These are phyloP conservation scores for Rhynchospora tenuis DNA, from an alignment of 176 grass and related monocot genomes.

Conservation along the genomic window DNA sequence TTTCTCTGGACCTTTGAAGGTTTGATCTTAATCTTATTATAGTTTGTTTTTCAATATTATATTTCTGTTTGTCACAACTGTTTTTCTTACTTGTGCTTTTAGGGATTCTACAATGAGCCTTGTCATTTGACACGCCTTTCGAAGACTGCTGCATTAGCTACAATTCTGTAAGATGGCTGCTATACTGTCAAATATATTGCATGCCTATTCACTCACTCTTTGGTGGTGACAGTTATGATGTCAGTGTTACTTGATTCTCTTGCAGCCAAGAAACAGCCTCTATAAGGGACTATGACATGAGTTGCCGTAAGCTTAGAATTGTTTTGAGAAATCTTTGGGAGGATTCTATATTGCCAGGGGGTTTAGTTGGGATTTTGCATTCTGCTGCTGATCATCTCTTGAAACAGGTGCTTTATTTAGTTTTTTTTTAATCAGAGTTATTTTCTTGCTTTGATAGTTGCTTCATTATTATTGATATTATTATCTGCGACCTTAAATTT, in stretches of 20 bases:
- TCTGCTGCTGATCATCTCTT: conserved; percentile 73
- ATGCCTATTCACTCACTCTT: conserved; percentile 3
- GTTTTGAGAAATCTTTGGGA: conserved; percentile 74
- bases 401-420: conserved; percentile 58
- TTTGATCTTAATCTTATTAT: conserved; percentile 32
- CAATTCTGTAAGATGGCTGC: conserved; percentile 55
- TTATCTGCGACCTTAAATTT: neutral
- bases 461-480: conserved; percentile 4
- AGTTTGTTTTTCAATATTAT: neutral
- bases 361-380: conserved; percentile 44
- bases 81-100: conserved; percentile 33
- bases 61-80: conserved; percentile 12
- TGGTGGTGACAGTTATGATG: neutral
- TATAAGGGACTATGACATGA: conserved; percentile 64
- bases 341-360: conserved; percentile 30
- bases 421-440: conserved; percentile 8
- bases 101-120: conserved; percentile 37
- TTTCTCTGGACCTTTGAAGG: conserved; percentile 58
- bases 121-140: conserved; percentile 57
- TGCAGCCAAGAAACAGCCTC: conserved; percentile 44
- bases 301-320: conserved; percentile 65
- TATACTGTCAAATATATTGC: neutral
- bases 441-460: conserved; percentile 22
- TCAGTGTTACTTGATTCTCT: conserved; percentile 16
- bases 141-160: conserved; percentile 54